Evolutionary conservation across 208 protist species (phyloP).

Genomic region (Trypanosoma melophagium): DNA sequence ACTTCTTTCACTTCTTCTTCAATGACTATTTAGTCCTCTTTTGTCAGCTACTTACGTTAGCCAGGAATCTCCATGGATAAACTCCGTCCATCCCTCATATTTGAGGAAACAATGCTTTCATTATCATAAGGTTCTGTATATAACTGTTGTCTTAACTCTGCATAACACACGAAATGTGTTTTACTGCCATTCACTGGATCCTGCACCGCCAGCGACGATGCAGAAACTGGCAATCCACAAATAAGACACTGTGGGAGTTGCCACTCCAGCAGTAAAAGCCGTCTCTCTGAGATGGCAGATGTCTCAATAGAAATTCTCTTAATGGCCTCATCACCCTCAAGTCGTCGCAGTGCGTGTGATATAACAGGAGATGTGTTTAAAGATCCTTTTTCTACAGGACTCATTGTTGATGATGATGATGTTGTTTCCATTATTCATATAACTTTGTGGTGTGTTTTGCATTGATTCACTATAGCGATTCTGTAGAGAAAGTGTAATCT

Average conservation of each 20-base stretch:
- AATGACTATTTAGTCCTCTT: not conserved
- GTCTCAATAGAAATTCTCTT: conserved; percentile 14
- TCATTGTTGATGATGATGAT: too few relatives aligned
- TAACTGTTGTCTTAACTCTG: not conserved
- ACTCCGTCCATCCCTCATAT: not conserved
- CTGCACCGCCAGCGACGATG: conserved; percentile 1
- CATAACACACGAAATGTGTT: conserved; percentile 7
- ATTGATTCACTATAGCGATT: too few relatives aligned
- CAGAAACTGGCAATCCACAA: not conserved
- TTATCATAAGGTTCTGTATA: not conserved
- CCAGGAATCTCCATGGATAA: not conserved
- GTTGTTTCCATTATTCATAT: not conserved
- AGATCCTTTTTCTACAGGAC: not conserved
- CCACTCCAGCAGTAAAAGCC: not conserved
- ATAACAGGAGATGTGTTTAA: not conserved
- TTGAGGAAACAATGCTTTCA: not conserved
- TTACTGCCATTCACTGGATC: not conserved
- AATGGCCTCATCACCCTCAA: conserved; percentile 2
- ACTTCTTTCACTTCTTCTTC: not conserved
- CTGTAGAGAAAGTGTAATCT: not conserved
- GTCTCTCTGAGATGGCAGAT: conserved; percentile 1
- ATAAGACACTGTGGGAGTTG: conserved; percentile 4
- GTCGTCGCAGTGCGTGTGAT: too few relatives aligned
- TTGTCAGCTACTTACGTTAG: not conserved
- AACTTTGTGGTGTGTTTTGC: too few relatives aligned